Evolutionary conservation across 257 asterid species (phyloP).

Genomic region (Nicotiana tabacum): DNA sequence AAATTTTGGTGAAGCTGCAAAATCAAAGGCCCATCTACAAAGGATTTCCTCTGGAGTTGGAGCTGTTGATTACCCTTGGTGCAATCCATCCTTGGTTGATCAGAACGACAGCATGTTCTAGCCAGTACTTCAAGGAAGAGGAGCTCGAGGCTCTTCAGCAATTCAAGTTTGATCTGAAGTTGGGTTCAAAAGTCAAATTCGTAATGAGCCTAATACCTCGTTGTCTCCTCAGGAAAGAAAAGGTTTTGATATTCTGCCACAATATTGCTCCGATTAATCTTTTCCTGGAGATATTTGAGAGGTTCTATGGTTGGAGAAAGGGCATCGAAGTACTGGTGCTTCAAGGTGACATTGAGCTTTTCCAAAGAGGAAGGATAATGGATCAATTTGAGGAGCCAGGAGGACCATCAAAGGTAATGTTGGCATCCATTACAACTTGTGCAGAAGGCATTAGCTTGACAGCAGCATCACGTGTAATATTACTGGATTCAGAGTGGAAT

Average conservation of each 20-base stretch:
- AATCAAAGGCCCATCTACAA: constrained; percentile 69
- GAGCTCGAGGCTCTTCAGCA: constrained; percentile 69
- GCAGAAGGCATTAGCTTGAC: constrained; percentile 96
- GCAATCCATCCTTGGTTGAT: constrained; percentile 99
- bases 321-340: constrained; percentile 83
- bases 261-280: constrained; percentile 89
- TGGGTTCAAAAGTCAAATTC: constrained; percentile 85
- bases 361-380: constrained; percentile 87
- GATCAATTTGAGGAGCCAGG: constrained; percentile 86
- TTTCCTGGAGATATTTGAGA: constrained; percentile 69
- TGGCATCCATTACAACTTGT: constrained; percentile 93
- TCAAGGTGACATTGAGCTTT: constrained; percentile 96
- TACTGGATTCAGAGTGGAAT: constrained; percentile 96
- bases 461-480: constrained; percentile 85
- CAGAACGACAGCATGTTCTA: constrained; percentile 64
- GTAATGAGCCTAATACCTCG: constrained; percentile 91
- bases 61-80: constrained; percentile 82
- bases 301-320: constrained; percentile 76
- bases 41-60: constrained; percentile 86
- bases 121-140: constrained; percentile 50
- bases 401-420: constrained; percentile 86
- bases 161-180: constrained; percentile 65
- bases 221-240: constrained; percentile 67
- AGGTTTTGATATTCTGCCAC: constrained; percentile 84
- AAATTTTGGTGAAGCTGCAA: constrained; percentile 63